phyloP scores from a whole-genome alignment of 2,329 filamentous ascomycete genomes.

The Aspergillus sp. region DNA sequence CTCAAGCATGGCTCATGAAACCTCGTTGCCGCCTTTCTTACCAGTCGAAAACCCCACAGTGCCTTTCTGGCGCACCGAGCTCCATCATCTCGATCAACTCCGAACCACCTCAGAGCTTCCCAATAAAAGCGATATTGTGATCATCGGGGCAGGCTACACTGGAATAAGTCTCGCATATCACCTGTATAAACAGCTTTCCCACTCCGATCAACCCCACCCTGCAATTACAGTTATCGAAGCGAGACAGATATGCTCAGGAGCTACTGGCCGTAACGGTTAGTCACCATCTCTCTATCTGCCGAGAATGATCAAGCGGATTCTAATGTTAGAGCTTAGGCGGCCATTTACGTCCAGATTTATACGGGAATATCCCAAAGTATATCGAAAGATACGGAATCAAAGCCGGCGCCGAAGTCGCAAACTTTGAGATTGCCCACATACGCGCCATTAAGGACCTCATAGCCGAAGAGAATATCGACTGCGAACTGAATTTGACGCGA shows the following conservation, averaged over 20 bases:
- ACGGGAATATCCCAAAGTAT: slow-evolving; percentile 40
- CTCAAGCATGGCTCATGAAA: neutral
- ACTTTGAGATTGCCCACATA: slow-evolving; percentile 46
- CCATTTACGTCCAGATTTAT: slow-evolving; percentile 46
- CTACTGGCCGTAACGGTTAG: slow-evolving; percentile 46
- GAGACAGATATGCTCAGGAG: slow-evolving; percentile 44
- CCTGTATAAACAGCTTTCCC: slow-evolving; percentile 29
- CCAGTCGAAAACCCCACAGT: slow-evolving; percentile 15
- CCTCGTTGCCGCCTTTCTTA: slow-evolving; percentile 2
- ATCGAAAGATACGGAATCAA: slow-evolving; percentile 38
- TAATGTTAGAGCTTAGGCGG: slow-evolving; percentile 26
- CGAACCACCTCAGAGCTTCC: slow-evolving; percentile 36
- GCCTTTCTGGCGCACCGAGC: slow-evolving; percentile 22
- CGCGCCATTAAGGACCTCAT: slow-evolving; percentile 43
- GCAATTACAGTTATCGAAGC: slow-evolving; percentile 45
- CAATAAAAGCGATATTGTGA: slow-evolving; percentile 43
- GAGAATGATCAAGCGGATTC: neutral
- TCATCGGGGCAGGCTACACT: slow-evolving; percentile 51
- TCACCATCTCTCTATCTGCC: neutral
- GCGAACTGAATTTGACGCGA: slow-evolving; percentile 45
- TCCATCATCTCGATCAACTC: slow-evolving; percentile 18
- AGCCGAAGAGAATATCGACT: slow-evolving; percentile 45
- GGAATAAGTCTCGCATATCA: slow-evolving; percentile 49
- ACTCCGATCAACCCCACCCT: slow-evolving; percentile 18
- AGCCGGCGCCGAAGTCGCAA: slow-evolving; percentile 40